Evolutionary conservation across 2,329 filamentous ascomycete genomes (phyloP).

Genomic region (Sporothrix schenckii): DNA sequence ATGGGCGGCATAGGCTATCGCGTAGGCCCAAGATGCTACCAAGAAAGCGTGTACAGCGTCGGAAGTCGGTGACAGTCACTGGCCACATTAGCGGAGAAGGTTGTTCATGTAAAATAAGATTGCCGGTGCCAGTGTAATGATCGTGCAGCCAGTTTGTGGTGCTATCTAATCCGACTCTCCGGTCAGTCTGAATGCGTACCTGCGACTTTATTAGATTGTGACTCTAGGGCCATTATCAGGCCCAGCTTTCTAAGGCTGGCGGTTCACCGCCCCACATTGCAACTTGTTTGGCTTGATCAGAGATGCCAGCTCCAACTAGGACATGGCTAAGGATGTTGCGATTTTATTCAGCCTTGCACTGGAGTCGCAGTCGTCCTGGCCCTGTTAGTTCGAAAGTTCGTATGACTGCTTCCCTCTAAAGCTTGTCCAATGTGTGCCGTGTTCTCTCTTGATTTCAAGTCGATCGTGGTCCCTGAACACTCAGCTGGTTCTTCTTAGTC

Average conservation of each 20-base stretch:
- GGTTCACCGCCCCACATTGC: background rate
- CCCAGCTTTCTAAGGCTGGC: background rate
- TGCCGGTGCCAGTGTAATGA: background rate
- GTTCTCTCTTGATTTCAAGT: background rate
- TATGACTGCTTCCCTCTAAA: background rate
- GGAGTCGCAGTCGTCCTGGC: too few relatives aligned
- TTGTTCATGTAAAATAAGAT: background rate
- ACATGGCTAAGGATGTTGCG: background rate
- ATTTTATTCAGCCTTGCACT: too few relatives aligned
- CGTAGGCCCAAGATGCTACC: background rate
- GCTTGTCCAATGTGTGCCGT: background rate
- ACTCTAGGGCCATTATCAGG: background rate
- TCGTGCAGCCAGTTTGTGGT: background rate
- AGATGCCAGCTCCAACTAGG: constrained; percentile 30
- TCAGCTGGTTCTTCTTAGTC: background rate
- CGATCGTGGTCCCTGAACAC: too few relatives aligned
- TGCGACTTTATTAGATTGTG: background rate
- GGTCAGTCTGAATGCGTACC: background rate
- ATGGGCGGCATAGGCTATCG: constrained; percentile 1
- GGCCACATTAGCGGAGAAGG: background rate
- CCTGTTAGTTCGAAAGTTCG: background rate
- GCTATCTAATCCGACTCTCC: constrained; percentile 3
- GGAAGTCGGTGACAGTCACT: background rate
- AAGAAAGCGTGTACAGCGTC: background rate
- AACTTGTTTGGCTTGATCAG: too few relatives aligned